These are phyloP conservation scores for Themeda triandra DNA, from an alignment of 176 grass and related monocot species.

Conservation along the genomic window DNA sequence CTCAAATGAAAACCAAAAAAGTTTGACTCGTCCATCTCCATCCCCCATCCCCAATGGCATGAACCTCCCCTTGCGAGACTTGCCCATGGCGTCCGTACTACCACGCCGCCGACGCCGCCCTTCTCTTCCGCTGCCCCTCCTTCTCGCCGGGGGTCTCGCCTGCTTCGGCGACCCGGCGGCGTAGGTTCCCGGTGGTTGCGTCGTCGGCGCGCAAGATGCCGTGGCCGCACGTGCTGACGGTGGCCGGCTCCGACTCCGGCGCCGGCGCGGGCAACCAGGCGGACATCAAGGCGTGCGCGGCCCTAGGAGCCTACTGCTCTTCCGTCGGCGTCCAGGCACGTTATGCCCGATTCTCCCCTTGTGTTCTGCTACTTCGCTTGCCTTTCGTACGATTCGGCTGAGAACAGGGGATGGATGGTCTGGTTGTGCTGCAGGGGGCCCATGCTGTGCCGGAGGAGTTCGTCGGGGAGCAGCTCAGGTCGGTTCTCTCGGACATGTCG, in stretches of 20 bases:
- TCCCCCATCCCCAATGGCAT: too few relatives aligned
- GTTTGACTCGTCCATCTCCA: too few relatives aligned
- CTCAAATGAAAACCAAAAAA: too few relatives aligned
- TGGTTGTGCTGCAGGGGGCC: conserved; percentile 46
- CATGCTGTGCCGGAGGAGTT: conserved; percentile 24
- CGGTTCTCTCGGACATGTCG: conserved; percentile 88
- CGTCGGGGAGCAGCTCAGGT: conserved; percentile 58
- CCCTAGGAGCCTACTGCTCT: conserved; percentile 86
- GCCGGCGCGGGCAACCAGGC: conserved; percentile 87
- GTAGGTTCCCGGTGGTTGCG: neutral
- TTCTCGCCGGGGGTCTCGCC: neutral
- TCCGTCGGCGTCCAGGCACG: conserved; percentile 79
- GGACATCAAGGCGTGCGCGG: conserved; percentile 88
- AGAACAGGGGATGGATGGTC: neutral
- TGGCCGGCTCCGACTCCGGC: conserved; percentile 80
- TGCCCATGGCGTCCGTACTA: conserved; percentile 19
- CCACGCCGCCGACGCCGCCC: neutral
- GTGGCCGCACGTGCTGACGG: conserved; percentile 82
- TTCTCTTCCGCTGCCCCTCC: neutral
- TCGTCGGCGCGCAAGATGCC: conserved; percentile 9
- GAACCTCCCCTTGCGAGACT: too few relatives aligned
- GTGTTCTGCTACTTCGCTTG: neutral
- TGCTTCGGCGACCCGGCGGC: neutral
- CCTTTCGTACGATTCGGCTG: neutral
- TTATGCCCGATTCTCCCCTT: neutral